Evolutionary conservation across 768 basidiomycete species (phyloP).

Genomic region (Kwoniella newhampshirensis): DNA sequence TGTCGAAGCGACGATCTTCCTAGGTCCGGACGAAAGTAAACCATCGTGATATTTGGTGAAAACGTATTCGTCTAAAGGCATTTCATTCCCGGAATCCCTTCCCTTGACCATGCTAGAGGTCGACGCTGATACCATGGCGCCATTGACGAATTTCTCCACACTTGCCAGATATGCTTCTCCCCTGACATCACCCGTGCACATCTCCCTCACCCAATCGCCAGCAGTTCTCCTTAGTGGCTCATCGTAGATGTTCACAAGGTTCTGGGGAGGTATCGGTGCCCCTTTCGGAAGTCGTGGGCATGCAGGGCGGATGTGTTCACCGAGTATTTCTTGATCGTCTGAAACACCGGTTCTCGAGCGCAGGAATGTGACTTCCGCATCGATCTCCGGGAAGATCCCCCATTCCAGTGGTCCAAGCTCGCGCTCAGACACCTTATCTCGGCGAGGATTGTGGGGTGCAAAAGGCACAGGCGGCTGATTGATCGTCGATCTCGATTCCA

Average conservation of each 20-base stretch:
- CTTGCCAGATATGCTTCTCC: slow-evolving; percentile 47
- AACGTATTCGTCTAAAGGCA: slow-evolving; percentile 33
- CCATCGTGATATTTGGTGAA: slow-evolving; percentile 18
- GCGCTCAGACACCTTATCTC: slow-evolving; percentile 15
- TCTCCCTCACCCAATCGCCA: slow-evolving; percentile 33
- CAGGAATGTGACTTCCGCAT: slow-evolving; percentile 26
- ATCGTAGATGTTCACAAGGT: slow-evolving; percentile 37
- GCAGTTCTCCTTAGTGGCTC: slow-evolving; percentile 1
- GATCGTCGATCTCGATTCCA: neutral
- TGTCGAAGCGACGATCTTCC: slow-evolving; percentile 2
- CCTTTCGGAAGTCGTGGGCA: slow-evolving; percentile 2
- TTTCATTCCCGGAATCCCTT: neutral
- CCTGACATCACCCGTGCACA: slow-evolving; percentile 32
- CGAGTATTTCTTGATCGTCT: slow-evolving; percentile 26
- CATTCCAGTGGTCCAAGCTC: slow-evolving; percentile 23
- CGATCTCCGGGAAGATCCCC: slow-evolving; percentile 34
- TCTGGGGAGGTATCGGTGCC: neutral
- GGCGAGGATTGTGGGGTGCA: slow-evolving; percentile 22
- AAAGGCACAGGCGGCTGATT: slow-evolving; percentile 41
- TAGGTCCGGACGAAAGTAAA: slow-evolving; percentile 5
- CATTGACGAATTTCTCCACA: slow-evolving; percentile 40
- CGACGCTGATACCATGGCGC: slow-evolving; percentile 33
- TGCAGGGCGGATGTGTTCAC: slow-evolving; percentile 28
- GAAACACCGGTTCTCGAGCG: slow-evolving; percentile 11
- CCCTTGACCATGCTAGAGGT: neutral